Evolutionary conservation across 2,329 filamentous ascomycete genomes (phyloP).

Genomic region (Hortaea werneckii): DNA sequence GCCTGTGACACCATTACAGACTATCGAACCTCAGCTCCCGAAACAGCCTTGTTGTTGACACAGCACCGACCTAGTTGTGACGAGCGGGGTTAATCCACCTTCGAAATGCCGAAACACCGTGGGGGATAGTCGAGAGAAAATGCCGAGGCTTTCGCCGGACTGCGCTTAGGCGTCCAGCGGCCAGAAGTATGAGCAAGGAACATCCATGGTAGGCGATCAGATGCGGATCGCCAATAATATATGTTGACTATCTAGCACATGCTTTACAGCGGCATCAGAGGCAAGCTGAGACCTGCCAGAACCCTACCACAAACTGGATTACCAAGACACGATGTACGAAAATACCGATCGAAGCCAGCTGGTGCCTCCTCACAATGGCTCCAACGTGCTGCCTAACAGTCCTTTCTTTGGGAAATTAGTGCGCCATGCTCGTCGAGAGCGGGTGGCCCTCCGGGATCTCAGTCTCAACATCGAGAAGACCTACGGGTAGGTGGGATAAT

Average conservation of each 20-base stretch:
- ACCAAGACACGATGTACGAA: constrained; percentile 16
- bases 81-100: neutral
- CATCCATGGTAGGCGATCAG: neutral
- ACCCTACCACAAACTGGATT: constrained; percentile 2
- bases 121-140: neutral
- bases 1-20: no score
- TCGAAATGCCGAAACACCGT: neutral
- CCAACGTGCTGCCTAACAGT: constrained; percentile 21
- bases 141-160: neutral
- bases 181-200: no score
- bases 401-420: constrained; percentile 32
- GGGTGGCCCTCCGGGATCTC: constrained; percentile 31
- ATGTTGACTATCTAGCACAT: neutral
- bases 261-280: neutral
- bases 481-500: constrained; percentile 24
- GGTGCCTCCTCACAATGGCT: constrained; percentile 11
- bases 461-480: constrained; percentile 28
- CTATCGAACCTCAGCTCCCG: no score
- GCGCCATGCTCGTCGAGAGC: constrained; percentile 27
- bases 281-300: no score
- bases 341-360: no score
- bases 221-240: neutral
- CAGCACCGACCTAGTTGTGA: neutral
- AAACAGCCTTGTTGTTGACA: no score
- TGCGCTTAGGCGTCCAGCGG: neutral